Conservation (phyloP, 768 basidiomycete genomes). For the Boletus patriciae region DNA sequence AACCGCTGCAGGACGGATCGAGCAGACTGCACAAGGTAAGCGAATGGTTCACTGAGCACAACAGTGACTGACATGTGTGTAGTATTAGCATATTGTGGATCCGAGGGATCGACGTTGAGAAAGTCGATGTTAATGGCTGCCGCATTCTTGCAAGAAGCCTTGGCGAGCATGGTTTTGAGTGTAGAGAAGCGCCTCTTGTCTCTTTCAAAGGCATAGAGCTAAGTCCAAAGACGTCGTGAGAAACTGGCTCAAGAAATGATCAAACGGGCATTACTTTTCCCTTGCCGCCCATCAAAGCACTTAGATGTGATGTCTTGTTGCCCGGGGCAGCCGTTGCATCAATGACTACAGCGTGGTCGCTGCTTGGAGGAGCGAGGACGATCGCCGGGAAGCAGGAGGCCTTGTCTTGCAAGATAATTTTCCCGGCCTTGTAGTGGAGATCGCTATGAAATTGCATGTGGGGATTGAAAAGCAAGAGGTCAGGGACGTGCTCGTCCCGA, state of each 20-base stretch:
- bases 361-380: constrained; percentile 72
- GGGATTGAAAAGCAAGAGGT: constrained; percentile 79
- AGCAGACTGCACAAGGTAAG: constrained; percentile 56
- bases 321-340: constrained; percentile 97
- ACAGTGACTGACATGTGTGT: constrained; percentile 78
- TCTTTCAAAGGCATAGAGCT: constrained; percentile 89
- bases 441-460: constrained; percentile 66
- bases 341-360: constrained; percentile 59
- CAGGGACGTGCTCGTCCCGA: constrained; percentile 76
- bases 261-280: constrained; percentile 60
- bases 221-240: constrained; percentile 3
- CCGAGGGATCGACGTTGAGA: constrained; percentile 67
- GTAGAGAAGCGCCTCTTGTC: constrained; percentile 81
- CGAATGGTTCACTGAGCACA: neutral
- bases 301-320: constrained; percentile 95
- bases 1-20: constrained; percentile 96
- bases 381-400: constrained; percentile 95
- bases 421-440: constrained; percentile 69
- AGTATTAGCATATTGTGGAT: constrained; percentile 58
- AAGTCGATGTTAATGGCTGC: constrained; percentile 80
- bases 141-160: constrained; percentile 81
- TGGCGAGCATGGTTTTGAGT: constrained; percentile 80
- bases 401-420: constrained; percentile 94
- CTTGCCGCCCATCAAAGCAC: constrained; percentile 79
- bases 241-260: neutral